Evolutionary conservation across 1,284 basidiomycete genomes (phyloP), one percentile per base, ranked within the genome.

Genomic region (Termitomyces sp.): DNA sequence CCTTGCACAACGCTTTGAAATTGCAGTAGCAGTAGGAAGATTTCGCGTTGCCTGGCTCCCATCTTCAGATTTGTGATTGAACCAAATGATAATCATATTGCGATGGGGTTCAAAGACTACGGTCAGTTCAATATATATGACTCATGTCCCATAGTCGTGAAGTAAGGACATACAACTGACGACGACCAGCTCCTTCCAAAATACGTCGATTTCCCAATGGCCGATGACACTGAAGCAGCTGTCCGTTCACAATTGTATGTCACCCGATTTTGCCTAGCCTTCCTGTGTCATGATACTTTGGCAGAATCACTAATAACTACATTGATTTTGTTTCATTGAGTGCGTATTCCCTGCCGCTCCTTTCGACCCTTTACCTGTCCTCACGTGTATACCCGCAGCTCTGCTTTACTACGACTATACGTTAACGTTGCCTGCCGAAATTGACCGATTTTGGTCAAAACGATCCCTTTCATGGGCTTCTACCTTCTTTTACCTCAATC

Each of bases 361-460:
- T 16, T 13, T 4, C 7, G 14, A 9, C 18, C n/a, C 13, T 19
- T 34, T 26, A 47, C 14, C 33, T 11, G 45, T 34, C 14, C 16
- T 30, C n/a, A 19, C 19, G 10, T 4, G 26, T 6, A 13, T 16
- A 40, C 28, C 14, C 52, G 3, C 58, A 74, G 70, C 48, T 0
- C 61, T 74, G 9, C 9, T 30, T 8, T 30, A 30, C 28, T 30
- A 30, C 28, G 28, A 30, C 6, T 30, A 30, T 30, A 7, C 9
- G 2, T 10, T 30, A 7, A 30, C 28, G 9, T 30, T 30, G 8
- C 28, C 28, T 3, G 28, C 9, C 28, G 28, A 30, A 30, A 30
- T 30, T 30, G 28, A 30, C 28, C 28, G 28, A 10, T 30, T 30
- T 57, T 76, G 74, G 74, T 56, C 46, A 7, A 42, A 57, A 2